Percentiles rank a stretch among this genome's conserved stretches.
Conservation (phyloP, 768 basidiomycete genomes). For the Leccinum longicurvipes region DNA sequence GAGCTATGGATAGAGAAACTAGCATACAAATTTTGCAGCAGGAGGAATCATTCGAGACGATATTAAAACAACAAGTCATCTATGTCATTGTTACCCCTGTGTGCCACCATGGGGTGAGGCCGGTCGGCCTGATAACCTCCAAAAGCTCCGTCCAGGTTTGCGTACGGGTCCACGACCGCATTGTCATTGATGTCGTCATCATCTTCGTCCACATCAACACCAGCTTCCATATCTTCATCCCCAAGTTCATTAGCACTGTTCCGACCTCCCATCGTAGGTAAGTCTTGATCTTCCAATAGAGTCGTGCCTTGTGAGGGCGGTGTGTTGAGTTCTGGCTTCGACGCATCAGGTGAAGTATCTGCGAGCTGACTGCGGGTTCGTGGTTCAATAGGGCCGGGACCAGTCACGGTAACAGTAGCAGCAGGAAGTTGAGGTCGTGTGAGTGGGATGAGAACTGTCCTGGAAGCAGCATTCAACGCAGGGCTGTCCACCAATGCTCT, state of each 20-base stretch:
- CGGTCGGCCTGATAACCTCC: slow-evolving; percentile 69
- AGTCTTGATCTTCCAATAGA: slow-evolving; percentile 19
- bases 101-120: slow-evolving; percentile 57
- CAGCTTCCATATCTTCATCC: slow-evolving; percentile 23
- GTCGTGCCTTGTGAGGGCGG: slow-evolving; percentile 19
- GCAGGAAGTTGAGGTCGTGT: slow-evolving; percentile 48
- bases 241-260: slow-evolving; percentile 12
- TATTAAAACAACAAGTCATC: slow-evolving; percentile 66
- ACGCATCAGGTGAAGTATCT: slow-evolving; percentile 20
- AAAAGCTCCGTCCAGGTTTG: slow-evolving; percentile 75
- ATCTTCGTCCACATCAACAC: slow-evolving; percentile 38
- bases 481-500: slow-evolving; percentile 84
- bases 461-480: slow-evolving; percentile 80
- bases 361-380: slow-evolving; percentile 24
- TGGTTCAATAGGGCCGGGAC: slow-evolving; percentile 46
- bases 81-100: slow-evolving; percentile 44
- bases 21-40: background rate
- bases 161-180: slow-evolving; percentile 67
- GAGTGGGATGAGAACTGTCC: slow-evolving; percentile 64
- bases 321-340: slow-evolving; percentile 35
- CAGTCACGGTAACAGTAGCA: slow-evolving; percentile 47
- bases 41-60: background rate
- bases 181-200: slow-evolving; percentile 38
- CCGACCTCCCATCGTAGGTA: background rate
- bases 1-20: background rate